Conservation (phyloP, 129 eudicot species). For the Artemisia argyi region DNA sequence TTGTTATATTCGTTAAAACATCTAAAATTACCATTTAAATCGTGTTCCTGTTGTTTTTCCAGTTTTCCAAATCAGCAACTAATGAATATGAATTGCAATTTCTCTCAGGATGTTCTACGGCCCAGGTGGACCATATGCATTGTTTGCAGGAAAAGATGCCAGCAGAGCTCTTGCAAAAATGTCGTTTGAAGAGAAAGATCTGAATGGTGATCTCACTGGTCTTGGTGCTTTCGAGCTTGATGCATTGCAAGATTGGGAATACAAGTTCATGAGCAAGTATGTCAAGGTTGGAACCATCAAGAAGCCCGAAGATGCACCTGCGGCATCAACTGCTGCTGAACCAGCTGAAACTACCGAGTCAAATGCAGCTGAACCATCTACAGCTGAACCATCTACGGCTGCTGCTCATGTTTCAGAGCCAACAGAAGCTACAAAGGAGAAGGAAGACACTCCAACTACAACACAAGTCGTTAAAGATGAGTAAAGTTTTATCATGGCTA, state of each 20-base stretch:
- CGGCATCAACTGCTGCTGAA: conserved; percentile 32
- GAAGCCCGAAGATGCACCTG: conserved; percentile 35
- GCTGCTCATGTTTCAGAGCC: conserved; percentile 35
- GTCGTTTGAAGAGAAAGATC: conserved; percentile 72
- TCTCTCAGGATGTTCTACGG: conserved; percentile 87
- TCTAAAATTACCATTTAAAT: not conserved
- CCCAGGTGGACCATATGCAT: conserved; percentile 96
- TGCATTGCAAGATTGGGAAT: conserved; percentile 97
- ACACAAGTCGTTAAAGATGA: conserved; percentile 25
- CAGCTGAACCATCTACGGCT: conserved; percentile 23
- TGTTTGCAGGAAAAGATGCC: conserved; percentile 99
- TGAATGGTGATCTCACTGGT: conserved; percentile 66
- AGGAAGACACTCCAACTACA: conserved; percentile 20
- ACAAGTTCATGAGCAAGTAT: conserved; percentile 98
- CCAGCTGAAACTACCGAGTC: conserved; percentile 21
- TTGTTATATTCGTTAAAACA: conserved; percentile 6
- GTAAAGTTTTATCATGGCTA: conserved; percentile 13
- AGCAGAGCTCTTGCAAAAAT: conserved; percentile 99
- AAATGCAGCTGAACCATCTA: conserved; percentile 22
- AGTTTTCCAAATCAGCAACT: not conserved
- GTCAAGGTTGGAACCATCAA: conserved; percentile 92
- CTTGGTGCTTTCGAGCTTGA: conserved; percentile 94
- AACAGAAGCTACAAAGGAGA: conserved; percentile 38
- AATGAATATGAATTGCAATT: not conserved
- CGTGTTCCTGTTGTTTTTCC: too few species aligned